Percentiles rank a stretch among this genome's conserved stretches.
Conservation (phyloP, 2,329 filamentous ascomycete species). For the Berkeleyomyces rouxiae region DNA sequence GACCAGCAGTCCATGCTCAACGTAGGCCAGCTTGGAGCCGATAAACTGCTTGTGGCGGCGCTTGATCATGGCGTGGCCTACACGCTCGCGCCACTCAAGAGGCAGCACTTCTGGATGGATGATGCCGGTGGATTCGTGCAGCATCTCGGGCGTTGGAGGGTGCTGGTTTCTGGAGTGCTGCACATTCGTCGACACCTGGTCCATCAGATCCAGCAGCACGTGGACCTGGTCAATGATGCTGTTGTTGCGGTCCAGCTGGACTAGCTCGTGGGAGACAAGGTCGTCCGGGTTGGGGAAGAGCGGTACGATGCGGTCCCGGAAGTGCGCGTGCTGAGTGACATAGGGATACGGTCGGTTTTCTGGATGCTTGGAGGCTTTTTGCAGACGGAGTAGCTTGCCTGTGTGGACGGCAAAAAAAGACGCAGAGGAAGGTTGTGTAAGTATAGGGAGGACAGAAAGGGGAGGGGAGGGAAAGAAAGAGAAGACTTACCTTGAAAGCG, state of each 20-base stretch:
- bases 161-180: constrained; percentile 14
- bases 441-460: background rate
- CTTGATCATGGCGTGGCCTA: background rate
- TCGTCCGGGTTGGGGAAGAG: constrained; percentile 13
- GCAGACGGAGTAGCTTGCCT: constrained; percentile 15
- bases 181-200: constrained; percentile 19
- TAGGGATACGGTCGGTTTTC: constrained; percentile 14
- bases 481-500: constrained; percentile 24
- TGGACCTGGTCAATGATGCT: constrained; percentile 34
- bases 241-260: constrained; percentile 20
- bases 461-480: background rate
- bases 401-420: background rate
- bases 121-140: constrained; percentile 1
- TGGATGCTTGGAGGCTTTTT: constrained; percentile 13
- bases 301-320: constrained; percentile 11
- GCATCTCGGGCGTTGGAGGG: constrained; percentile 8
- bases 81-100: background rate
- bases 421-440: background rate
- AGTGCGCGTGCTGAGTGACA: constrained; percentile 14
- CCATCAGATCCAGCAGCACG: constrained; percentile 31
- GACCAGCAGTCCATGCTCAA: constrained; percentile 49
- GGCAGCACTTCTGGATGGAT: constrained; percentile 10
- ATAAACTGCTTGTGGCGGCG: constrained; percentile 29
- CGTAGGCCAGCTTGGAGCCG: constrained; percentile 32
- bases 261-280: constrained; percentile 39